phyloP scores from a whole-genome alignment of 2,329 filamentous ascomycete species.

The Taxawa tesnikishii region DNA sequence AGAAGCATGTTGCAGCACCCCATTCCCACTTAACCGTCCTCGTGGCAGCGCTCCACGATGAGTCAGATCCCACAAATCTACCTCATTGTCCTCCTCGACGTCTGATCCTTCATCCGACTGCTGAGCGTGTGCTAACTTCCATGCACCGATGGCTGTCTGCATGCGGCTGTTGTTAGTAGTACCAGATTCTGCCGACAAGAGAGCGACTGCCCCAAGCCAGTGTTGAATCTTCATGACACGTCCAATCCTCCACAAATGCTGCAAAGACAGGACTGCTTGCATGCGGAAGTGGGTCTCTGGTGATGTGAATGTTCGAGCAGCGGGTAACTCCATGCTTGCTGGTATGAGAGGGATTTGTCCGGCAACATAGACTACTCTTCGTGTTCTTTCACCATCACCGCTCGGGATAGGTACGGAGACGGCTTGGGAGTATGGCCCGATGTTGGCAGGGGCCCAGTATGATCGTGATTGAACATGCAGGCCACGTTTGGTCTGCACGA shows the following conservation, averaged over 20 bases:
- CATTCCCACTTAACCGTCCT: too few species aligned
- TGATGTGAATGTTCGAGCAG: background rate
- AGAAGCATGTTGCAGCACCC: too few species aligned
- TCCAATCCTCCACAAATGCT: slow-evolving; percentile 82
- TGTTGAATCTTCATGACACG: slow-evolving; percentile 56
- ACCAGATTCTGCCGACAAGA: slow-evolving; percentile 41
- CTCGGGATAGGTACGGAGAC: slow-evolving; percentile 38
- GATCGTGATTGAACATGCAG: slow-evolving; percentile 87
- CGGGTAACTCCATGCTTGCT: slow-evolving; percentile 54
- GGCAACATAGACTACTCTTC: slow-evolving; percentile 54
- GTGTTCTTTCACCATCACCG: slow-evolving; percentile 12
- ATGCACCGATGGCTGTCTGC: slow-evolving; percentile 21
- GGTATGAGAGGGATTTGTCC: slow-evolving; percentile 88
- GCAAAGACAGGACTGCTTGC: slow-evolving; percentile 62
- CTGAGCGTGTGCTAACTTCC: slow-evolving; percentile 24
- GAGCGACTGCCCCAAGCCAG: slow-evolving; percentile 68
- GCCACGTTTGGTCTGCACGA: slow-evolving; percentile 27
- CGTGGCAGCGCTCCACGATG: slow-evolving; percentile 30
- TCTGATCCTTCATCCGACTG: slow-evolving; percentile 34
- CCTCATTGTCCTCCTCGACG: slow-evolving; percentile 26
- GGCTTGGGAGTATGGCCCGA: slow-evolving; percentile 92
- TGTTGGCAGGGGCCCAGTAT: slow-evolving; percentile 97
- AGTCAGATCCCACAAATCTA: slow-evolving; percentile 55
- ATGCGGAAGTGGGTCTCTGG: slow-evolving; percentile 27
- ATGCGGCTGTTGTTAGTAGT: slow-evolving; percentile 18